Evolutionary conservation across 176 grass and related monocot genomes (phyloP), one percentile per base, ranked within the genome.

Genomic region (Leersia perrieri): DNA sequence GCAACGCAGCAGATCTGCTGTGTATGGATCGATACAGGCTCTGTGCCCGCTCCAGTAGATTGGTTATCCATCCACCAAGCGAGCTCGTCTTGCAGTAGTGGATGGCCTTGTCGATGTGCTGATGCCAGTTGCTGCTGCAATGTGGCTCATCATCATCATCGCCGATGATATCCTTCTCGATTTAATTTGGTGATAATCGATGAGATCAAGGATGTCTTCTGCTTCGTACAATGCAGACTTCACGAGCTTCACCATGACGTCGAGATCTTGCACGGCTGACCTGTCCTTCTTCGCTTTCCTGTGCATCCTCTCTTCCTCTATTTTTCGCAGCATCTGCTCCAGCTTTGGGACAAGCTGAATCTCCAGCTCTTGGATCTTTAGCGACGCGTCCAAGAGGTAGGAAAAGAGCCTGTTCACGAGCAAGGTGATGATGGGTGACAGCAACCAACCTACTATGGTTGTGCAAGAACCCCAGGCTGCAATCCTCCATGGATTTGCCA

Each of bases 191-290:
- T 77, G 60, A 45, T 77, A 77, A 64, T 23, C 38, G 0, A 77
- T n/a, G 9, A 77, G 75, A 45, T 64, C 75, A 27, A 77, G 75
- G 16, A 44, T 33, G 60, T 77, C 60, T 45, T 77, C 75, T 10
- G 36, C 75, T 14, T 77, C 9, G 27, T 42, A 77, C 75, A 77
- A 77, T 14, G 60, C 75, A 22, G 16, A 64, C 38, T 32, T 77
- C 0, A 77, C 7, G 31, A 32, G 26, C 38, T 77, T 64, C 0
- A 5, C 27, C 38, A 64, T 14, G 0, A 0, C 3, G 75, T 64
- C 38, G 9, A 77, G 41, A 9, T 13, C 26, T 7, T 2, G 9
- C 13, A 79, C 31, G 18, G 33, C 42, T 28, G 22, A 68, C 11
- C 63, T 47, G 30, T 68, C 33, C 9, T 55, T 33, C 1, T 18